Evolutionary conservation across 2,329 filamentous ascomycete species (phyloP), one percentile per base, ranked within the genome.

Genomic region (Epichloe sylvatica): DNA sequence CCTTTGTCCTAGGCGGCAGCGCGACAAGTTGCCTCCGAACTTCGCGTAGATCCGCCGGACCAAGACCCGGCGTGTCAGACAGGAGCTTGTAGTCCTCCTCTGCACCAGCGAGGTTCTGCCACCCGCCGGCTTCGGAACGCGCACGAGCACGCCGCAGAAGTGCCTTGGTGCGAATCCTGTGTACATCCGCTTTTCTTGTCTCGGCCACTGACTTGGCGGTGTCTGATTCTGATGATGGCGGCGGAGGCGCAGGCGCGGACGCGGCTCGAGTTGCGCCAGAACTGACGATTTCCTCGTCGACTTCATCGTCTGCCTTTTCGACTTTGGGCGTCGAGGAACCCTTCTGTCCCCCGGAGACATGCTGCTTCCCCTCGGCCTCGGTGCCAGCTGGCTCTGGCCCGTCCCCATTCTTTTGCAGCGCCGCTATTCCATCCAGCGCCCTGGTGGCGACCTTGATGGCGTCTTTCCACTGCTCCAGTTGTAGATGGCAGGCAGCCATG

Each of bases 401-500:
- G 23, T 25, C 37, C 11, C 0, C 41, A 7, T 13, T 43, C 13
- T 58, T 61, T 46, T 74, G 67, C 57, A 91, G 60, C 30, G 76
- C 74, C 53, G 84, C 80, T n/a, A 97, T 68, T 0, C 77, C 74
- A 11, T 90, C 83, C 0, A 97, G 62, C 2, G 87, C 83, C 11
- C 77, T 73, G 0, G 81, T 85, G 1, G 90, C 89, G 9, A 78
- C 75, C 45, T 83, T 81, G 41, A 89, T 76, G 9, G 88, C 86
- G 33, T 86, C 81, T 56, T 90, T 88, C 86, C 89, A 96, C 53
- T 91, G 83, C 53, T 81, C 74, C 3, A 94, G 72, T 63, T 94
- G 94, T 49, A 97, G 65, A 59, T 95, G 80, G 62, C 89, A 95
- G 9, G 90, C 91, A 2, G 91, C 78, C 56, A 96, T 83, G 69